These are phyloP conservation scores for Cladophialophora immunda DNA, from an alignment of 2,329 filamentous ascomycete species.

Conservation along the genomic window DNA sequence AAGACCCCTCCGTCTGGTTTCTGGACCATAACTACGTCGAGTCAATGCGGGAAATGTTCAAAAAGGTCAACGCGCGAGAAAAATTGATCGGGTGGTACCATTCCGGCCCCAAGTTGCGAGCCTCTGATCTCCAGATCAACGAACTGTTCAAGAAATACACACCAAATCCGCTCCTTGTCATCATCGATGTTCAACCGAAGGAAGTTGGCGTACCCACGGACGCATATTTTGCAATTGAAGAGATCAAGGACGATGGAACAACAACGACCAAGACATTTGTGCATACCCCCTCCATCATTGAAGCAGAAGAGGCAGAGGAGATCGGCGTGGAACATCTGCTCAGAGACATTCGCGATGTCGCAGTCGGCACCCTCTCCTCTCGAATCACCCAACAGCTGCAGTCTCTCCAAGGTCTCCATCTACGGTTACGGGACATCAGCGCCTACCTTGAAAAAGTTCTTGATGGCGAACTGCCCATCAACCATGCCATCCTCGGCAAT, in stretches of 20 bases:
- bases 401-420: conserved; percentile 93
- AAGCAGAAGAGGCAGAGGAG: conserved; percentile 98
- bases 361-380: conserved; percentile 94
- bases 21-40: conserved; percentile 99
- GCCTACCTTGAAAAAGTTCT: conserved; percentile 96
- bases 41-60: conserved; percentile 99
- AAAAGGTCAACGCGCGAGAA: conserved; percentile 98
- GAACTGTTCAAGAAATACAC: conserved; percentile 99
- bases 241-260: conserved; percentile 99
- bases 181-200: conserved; percentile 98
- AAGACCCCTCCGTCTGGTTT: conserved; percentile 98
- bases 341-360: conserved; percentile 96
- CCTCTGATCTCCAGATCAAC: conserved; percentile 98
- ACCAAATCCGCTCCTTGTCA: conserved; percentile 92
- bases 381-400: conserved; percentile 97
- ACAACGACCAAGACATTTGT: conserved; percentile 97
- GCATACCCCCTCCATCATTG: conserved; percentile 97
- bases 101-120: conserved; percentile 94
- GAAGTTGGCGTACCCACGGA: conserved; percentile 97
- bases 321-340: conserved; percentile 98
- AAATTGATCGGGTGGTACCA: conserved; percentile 99
- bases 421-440: conserved; percentile 93
- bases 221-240: conserved; percentile 98
- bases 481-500: conserved; percentile 96
- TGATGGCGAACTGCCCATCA: conserved; percentile 89